phyloP scores from a whole-genome alignment of 306 rosid species.

The Gastrolobium bilobum region DNA sequence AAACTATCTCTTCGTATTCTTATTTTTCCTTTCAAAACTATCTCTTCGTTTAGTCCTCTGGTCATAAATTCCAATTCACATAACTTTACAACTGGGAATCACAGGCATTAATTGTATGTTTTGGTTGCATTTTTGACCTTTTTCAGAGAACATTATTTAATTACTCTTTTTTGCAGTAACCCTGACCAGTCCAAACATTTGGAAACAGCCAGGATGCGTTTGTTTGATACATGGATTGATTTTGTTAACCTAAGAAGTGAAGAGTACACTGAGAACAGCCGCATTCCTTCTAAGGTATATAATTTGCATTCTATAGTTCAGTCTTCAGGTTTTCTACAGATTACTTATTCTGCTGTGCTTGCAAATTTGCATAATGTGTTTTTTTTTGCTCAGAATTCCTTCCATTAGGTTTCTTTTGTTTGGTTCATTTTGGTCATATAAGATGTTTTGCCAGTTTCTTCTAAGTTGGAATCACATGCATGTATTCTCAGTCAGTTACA shows the following conservation, averaged over 20 bases:
- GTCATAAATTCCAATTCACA: background rate
- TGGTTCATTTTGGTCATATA: conserved; percentile 13
- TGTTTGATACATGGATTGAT: conserved; percentile 89
- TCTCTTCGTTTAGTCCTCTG: conserved; percentile 8
- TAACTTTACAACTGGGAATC: background rate
- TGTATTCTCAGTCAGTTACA: conserved; percentile 22
- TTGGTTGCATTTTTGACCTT: conserved; percentile 2
- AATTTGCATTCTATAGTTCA: background rate
- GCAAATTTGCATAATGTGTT: background rate
- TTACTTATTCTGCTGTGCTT: background rate
- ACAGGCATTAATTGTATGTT: conserved; percentile 11
- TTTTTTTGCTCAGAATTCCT: conserved; percentile 10
- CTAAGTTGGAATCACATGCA: conserved; percentile 6
- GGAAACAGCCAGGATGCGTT: conserved; percentile 96
- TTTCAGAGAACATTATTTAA: background rate
- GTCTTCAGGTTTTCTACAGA: conserved; percentile 1
- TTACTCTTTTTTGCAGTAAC: conserved; percentile 66
- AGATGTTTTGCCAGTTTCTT: conserved; percentile 20
- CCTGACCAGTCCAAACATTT: conserved; percentile 98
- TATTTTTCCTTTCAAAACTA: background rate
- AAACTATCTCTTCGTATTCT: background rate
- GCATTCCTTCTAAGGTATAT: conserved; percentile 84
- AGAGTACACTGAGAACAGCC: conserved; percentile 89
- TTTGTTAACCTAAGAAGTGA: conserved; percentile 92
- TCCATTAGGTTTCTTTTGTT: background rate